Evolutionary conservation across 2,329 filamentous ascomycete genomes (phyloP).

Genomic region (Myriosclerotinia curreyana): DNA sequence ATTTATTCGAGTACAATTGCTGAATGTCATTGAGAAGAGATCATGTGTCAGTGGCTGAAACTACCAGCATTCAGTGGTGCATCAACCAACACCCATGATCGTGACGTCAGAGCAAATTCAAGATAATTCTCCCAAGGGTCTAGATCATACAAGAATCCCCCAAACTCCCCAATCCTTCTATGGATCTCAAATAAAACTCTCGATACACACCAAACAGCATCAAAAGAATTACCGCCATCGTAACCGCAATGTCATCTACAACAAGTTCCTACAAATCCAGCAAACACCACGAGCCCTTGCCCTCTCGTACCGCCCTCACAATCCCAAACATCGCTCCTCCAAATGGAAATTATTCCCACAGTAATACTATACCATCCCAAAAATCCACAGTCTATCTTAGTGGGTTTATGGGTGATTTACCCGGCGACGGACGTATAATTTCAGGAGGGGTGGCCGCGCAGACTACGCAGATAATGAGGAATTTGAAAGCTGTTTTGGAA

Average conservation of each 20-base stretch:
- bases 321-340: constrained; percentile 10
- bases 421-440: constrained; percentile 13
- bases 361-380: neutral
- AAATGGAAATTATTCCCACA: constrained; percentile 14
- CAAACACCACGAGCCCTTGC: constrained; percentile 1
- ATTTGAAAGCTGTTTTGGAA: constrained; percentile 14
- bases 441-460: constrained; percentile 8
- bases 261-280: constrained; percentile 2
- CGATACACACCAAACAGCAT: neutral
- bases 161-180: neutral
- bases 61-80: constrained; percentile 7
- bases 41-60: constrained; percentile 3
- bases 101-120: constrained; percentile 9
- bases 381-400: constrained; percentile 16
- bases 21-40: neutral
- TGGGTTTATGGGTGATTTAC: constrained; percentile 17
- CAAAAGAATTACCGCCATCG: neutral
- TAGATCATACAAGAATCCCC: constrained; percentile 1
- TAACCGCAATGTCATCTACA: constrained; percentile 10
- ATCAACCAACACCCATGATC: neutral
- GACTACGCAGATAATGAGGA: constrained; percentile 19
- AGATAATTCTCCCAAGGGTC: constrained; percentile 1
- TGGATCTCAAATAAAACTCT: neutral
- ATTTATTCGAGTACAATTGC: too few species aligned
- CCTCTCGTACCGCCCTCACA: constrained; percentile 14